Percentiles rank a stretch among this genome's conserved stretches.
Evolutionary conservation across 1,139 yeast species (phyloP).

Genomic region (Taphrina deformans): DNA sequence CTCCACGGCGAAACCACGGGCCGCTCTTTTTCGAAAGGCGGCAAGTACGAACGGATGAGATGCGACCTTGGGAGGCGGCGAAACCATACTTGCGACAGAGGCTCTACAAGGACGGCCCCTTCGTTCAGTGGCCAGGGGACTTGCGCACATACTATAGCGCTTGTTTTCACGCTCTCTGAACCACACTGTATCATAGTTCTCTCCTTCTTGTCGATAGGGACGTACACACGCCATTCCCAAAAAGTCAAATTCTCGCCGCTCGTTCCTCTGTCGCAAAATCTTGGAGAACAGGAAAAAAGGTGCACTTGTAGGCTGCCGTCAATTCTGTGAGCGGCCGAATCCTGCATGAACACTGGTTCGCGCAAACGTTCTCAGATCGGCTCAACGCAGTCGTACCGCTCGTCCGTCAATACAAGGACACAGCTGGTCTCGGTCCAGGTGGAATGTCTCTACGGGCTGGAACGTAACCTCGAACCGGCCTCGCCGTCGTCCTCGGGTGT

Average conservation of each 20-base stretch:
- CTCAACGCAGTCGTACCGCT: background rate
- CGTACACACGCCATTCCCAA: too few relatives aligned
- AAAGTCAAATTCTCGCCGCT: too few relatives aligned
- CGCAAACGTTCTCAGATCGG: background rate
- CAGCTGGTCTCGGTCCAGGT: conserved; percentile 15
- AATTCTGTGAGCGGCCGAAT: too few relatives aligned
- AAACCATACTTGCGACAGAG: too few relatives aligned
- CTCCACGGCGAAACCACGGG: too few relatives aligned
- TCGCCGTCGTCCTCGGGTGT: background rate
- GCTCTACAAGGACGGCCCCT: too few relatives aligned
- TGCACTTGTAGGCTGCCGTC: too few relatives aligned
- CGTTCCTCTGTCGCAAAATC: too few relatives aligned
- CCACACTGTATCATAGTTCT: background rate
- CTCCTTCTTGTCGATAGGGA: background rate
- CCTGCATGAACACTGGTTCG: conserved; percentile 13
- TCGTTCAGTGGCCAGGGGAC: background rate
- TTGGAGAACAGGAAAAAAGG: too few relatives aligned
- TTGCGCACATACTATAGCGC: background rate
- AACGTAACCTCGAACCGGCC: conserved; percentile 3
- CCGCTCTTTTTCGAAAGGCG: too few relatives aligned
- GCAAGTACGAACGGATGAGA: too few relatives aligned
- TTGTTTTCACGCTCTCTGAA: background rate
- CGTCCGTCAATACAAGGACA: background rate
- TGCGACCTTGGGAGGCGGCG: too few relatives aligned
- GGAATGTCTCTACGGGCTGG: conserved; percentile 25